Base-by-base conservation (phyloP, 257 asterid genomes). In the Solanum verrucosum region DNA sequence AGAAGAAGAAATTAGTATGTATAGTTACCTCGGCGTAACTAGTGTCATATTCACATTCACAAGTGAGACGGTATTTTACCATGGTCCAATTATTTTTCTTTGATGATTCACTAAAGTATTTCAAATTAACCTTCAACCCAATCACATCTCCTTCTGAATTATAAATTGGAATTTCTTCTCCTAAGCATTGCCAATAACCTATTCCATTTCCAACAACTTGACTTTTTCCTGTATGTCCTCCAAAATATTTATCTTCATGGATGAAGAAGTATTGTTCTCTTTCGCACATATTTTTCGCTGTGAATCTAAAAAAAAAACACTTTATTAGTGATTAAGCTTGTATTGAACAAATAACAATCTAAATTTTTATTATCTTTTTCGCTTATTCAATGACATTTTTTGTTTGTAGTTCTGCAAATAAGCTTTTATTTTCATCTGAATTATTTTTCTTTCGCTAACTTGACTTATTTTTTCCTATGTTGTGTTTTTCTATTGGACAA, bases 61-160 rank as follows among this genome's bases (percentile, higher is more conserved):
- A n/a, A n/a, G 1, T 20, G 60, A 90, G 73, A 31, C 88, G 74
- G 5, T 91, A 92, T 31, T 88, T 86, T 35, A 79, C 79, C 93
- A 91, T 87, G 14, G 84, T 90, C 93, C 94, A 92, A 63, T 67
- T 46, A 13, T 91, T 90, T 79, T 25, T 88, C 84, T 87, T 89
- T 1, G 86, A 46, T 5, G 78, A 35, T 10, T 89, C 89, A 1
- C 87, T 78, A 37, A 56, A 90, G 33, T 85, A 91, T 9, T 67
- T 46, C 5, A 84, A 87, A 65, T 71, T 72, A 75, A 87, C 65
- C 75, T 91, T 92, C 87, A 65, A 89, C 1, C 87, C 93, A n/a
- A 79, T 81, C 1, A 88, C 72, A 18, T 88, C 49, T 67, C 91
- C 92, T 3, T 16, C 14, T 34, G 87, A 67, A 74, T 88, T 72